Conservation (phyloP, 257 asterid species). For the Verbena officinalis region DNA sequence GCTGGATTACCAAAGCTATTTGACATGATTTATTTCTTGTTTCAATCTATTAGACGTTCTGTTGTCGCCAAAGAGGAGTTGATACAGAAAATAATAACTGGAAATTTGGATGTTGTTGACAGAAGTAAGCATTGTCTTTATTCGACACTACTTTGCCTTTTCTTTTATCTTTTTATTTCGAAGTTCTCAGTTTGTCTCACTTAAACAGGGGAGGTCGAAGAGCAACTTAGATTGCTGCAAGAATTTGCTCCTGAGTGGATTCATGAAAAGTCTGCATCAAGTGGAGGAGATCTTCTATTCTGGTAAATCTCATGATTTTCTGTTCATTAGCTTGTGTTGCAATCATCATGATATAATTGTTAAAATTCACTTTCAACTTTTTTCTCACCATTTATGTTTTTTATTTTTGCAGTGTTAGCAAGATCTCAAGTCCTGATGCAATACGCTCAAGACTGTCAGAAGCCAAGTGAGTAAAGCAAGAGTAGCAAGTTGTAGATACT, state of each 20-base stretch:
- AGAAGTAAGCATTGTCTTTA: constrained; percentile 49
- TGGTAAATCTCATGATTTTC: constrained; percentile 44
- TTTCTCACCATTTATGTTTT: background rate
- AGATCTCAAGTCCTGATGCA: constrained; percentile 48
- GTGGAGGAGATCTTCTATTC: constrained; percentile 73
- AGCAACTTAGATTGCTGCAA: constrained; percentile 66
- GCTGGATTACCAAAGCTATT: constrained; percentile 73
- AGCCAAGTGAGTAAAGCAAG: constrained; percentile 43
- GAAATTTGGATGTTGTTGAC: constrained; percentile 51
- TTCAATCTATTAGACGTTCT: constrained; percentile 67
- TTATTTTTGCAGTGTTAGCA: constrained; percentile 63
- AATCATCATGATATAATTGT: background rate
- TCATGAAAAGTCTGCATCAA: constrained; percentile 51
- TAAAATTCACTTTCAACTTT: background rate
- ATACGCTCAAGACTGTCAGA: constrained; percentile 58
- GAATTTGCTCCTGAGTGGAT: constrained; percentile 92
- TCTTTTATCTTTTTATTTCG: background rate
- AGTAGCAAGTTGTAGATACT: constrained; percentile 11
- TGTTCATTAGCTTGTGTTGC: background rate
- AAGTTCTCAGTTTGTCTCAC: constrained; percentile 10
- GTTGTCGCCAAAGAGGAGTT: constrained; percentile 75
- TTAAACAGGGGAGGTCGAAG: constrained; percentile 74
- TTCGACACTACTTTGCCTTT: background rate
- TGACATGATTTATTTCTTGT: constrained; percentile 58
- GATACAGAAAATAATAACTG: constrained; percentile 50